A percentile compares a stretch with the other conserved stretches of the same genome.
These are phyloP conservation scores for Capniomyces stellatus DNA, from an alignment of 371 early-diverging fungal species.

Conservation along the genomic window DNA sequence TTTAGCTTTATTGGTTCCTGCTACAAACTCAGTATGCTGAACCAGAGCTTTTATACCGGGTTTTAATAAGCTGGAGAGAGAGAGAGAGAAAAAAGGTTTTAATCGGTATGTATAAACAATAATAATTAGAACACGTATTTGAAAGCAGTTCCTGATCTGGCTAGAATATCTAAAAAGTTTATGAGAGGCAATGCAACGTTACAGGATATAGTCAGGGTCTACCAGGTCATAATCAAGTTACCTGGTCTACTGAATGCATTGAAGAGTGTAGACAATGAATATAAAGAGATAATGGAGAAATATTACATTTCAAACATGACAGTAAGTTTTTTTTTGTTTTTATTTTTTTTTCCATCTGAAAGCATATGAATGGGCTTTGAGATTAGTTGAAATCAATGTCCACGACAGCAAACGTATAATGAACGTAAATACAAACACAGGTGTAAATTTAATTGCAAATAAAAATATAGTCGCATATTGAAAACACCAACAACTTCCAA, in stretches of 20 bases:
- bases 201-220: conserved; percentile 81
- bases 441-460: neutral
- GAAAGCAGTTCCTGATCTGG: conserved; percentile 70
- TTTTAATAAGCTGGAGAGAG: too few relatives aligned
- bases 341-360: too few relatives aligned
- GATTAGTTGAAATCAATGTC: too few relatives aligned
- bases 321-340: too few relatives aligned
- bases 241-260: conserved; percentile 45
- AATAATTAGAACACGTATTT: conserved; percentile 42
- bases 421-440: too few relatives aligned
- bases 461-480: conserved; percentile 25
- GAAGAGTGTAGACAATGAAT: conserved; percentile 21
- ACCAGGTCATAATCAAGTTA: conserved; percentile 66
- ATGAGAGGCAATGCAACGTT: conserved; percentile 57
- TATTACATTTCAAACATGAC: conserved; percentile 7
- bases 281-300: conserved; percentile 25
- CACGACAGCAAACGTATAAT: too few relatives aligned
- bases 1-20: too few relatives aligned
- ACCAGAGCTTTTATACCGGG: too few relatives aligned
- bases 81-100: too few relatives aligned
- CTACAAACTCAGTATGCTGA: too few relatives aligned
- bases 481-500: conserved; percentile 27
- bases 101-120: too few relatives aligned
- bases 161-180: conserved; percentile 66
- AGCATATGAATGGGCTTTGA: too few relatives aligned